Evolutionary conservation across 2,329 filamentous ascomycete species (phyloP), one percentile per base, ranked within the genome.

Genomic region (Colletotrichum eleusines): DNA sequence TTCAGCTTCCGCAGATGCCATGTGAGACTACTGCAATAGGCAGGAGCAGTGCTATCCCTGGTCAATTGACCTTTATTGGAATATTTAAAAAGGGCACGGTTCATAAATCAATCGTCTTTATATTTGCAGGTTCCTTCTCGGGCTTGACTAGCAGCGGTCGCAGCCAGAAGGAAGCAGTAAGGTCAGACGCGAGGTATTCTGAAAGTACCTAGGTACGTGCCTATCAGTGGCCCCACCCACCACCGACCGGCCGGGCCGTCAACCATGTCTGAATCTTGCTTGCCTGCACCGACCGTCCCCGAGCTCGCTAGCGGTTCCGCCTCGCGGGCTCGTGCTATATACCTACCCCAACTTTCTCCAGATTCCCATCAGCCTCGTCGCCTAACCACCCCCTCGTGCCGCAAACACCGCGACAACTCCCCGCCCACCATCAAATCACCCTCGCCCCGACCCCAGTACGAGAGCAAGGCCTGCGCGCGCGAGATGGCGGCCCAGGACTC

Each of bases 401-500:
- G 23, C 54, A 57, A 38, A 31, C 48, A 28, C 48, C 8, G 35
- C 9, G 35, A 44, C n/a, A 20, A n/a, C 35, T 53, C 44, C 50
- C 11, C 11, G 51, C n/a, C 20, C 50, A 46, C 18, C 28, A 38
- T 26, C 31, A 26, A 51, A 23, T 3, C 44, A 48, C 8, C 26
- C 20, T 31, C 26, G 23, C 35, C 7, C 31, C 8, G 9, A 42
- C 16, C n/a, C 18, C 50, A 48, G 40, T 42, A 63, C 60, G 23
- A 58, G 44, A 1, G 31, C 31, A 33, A 28, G 44, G 63, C n/a
- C n/a, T n/a, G n/a, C n/a, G n/a, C n/a, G n/a, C n/a, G 60, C 58
- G 58, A 53, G 69, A 72, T 72, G 69, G 66, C 69, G 60, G 42
- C 66, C 16, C 53, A 46, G 46, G 69, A 72, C 59, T 33, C 59